A percentile compares a stretch with the other conserved stretches of the same genome.
Evolutionary conservation across 2,329 filamentous ascomycete species (phyloP).

Genomic region (Lasiodiplodia sp.): DNA sequence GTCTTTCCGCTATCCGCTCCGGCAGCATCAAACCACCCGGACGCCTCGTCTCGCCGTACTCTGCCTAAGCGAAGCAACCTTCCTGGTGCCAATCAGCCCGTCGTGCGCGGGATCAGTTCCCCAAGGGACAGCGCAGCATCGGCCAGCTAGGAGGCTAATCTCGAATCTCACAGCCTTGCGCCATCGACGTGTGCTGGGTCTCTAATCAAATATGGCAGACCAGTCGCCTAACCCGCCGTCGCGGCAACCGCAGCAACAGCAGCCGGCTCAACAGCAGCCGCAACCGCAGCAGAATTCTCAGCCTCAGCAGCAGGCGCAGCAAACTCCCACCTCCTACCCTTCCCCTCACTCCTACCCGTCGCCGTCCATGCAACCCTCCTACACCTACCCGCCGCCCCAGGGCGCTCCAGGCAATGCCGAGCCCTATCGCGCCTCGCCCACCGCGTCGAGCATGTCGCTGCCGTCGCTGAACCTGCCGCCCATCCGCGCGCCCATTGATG

Average conservation of each 20-base stretch:
- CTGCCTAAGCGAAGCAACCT: slow-evolving; percentile 26
- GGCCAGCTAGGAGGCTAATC: slow-evolving; percentile 29
- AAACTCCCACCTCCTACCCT: slow-evolving; percentile 49
- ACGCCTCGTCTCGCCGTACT: slow-evolving; percentile 28
- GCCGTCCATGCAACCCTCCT: slow-evolving; percentile 57
- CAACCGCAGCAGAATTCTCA: slow-evolving; percentile 28
- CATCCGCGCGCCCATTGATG: slow-evolving; percentile 56
- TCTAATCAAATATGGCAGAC: slow-evolving; percentile 31
- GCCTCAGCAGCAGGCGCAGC: slow-evolving; percentile 31
- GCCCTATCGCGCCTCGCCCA: slow-evolving; percentile 56
- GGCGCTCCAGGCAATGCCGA: slow-evolving; percentile 46
- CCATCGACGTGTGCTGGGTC: slow-evolving; percentile 30
- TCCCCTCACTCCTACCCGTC: slow-evolving; percentile 59
- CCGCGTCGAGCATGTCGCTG: slow-evolving; percentile 52
- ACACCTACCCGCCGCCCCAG: slow-evolving; percentile 56
- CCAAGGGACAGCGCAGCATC: slow-evolving; percentile 28
- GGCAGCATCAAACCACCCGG: slow-evolving; percentile 28
- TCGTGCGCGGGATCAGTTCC: slow-evolving; percentile 28
- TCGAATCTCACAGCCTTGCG: slow-evolving; percentile 30
- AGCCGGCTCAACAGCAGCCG: slow-evolving; percentile 28
- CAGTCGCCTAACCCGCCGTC: slow-evolving; percentile 28
- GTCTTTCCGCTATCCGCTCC: slow-evolving; percentile 27
- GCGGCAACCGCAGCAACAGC: slow-evolving; percentile 28
- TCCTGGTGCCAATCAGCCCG: slow-evolving; percentile 27
- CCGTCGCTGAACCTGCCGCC: slow-evolving; percentile 58